phyloP scores from a whole-genome alignment of 2,329 filamentous ascomycete genomes.

The Cyphellophora attinorum region DNA sequence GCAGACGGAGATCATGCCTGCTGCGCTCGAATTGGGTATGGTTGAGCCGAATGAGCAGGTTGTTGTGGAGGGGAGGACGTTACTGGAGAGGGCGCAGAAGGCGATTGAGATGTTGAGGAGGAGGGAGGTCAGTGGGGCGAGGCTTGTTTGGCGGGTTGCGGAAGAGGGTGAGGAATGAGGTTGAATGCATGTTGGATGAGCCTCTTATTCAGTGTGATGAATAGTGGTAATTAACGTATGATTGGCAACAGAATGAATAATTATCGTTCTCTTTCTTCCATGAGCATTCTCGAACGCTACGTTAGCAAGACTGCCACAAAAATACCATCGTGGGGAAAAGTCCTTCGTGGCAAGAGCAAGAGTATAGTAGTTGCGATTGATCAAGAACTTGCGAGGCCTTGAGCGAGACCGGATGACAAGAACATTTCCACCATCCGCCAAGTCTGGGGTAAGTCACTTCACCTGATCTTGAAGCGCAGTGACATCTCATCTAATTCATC shows the following conservation, averaged over 20 bases:
- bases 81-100: slow-evolving; percentile 32
- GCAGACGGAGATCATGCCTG: slow-evolving; percentile 46
- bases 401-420: background rate
- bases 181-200: background rate
- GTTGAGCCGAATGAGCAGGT: slow-evolving; percentile 32
- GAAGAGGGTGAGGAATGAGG: slow-evolving; percentile 4
- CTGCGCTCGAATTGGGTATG: slow-evolving; percentile 30
- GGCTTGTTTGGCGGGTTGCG: slow-evolving; percentile 13
- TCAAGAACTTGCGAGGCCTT: no score
- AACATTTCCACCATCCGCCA: no score
- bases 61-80: slow-evolving; percentile 31
- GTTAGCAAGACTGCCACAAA: no score
- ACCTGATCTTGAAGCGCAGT: no score
- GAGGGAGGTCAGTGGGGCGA: slow-evolving; percentile 33
- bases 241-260: background rate
- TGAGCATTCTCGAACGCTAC: no score
- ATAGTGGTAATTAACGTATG: background rate
- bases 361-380: no score
- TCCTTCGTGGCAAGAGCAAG: no score
- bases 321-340: no score
- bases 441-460: no score
- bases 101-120: slow-evolving; percentile 34
- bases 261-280: no score
- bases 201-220: background rate
- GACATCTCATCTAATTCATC: no score